Evolutionary conservation across 768 basidiomycete species (phyloP).

Genomic region (Naganishia vaughanmartiniae): DNA sequence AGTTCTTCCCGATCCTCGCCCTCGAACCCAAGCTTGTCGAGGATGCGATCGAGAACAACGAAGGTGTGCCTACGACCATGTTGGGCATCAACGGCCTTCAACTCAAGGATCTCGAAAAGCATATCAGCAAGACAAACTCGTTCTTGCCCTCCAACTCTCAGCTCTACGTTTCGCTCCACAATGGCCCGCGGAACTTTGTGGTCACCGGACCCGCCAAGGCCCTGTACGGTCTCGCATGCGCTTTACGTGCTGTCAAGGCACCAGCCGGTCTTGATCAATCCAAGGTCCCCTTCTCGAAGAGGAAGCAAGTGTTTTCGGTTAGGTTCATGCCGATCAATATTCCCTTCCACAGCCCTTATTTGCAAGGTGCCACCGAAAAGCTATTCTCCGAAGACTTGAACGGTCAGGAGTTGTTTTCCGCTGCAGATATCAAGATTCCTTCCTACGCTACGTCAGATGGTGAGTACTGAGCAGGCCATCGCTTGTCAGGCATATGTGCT

Average conservation of each 20-base stretch:
- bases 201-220: constrained; percentile 87
- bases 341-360: constrained; percentile 90
- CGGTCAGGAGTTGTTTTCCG: constrained; percentile 72
- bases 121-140: constrained; percentile 81
- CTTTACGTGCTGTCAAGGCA: constrained; percentile 83
- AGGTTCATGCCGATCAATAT: constrained; percentile 94
- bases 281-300: constrained; percentile 86
- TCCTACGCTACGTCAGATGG: constrained; percentile 93
- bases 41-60: constrained; percentile 85
- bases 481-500: constrained; percentile 21
- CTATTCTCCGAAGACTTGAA: constrained; percentile 71
- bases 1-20: constrained; percentile 87
- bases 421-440: constrained; percentile 67
- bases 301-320: constrained; percentile 86
- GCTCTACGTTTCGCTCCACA: constrained; percentile 82
- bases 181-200: constrained; percentile 85
- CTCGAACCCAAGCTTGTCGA: constrained; percentile 82
- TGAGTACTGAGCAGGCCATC: constrained; percentile 51
- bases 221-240: constrained; percentile 90
- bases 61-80: constrained; percentile 92
- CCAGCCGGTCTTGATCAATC: constrained; percentile 84
- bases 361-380: constrained; percentile 70
- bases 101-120: constrained; percentile 68
- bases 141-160: constrained; percentile 75
- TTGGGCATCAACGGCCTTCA: constrained; percentile 78